Conservation (phyloP, 352 stramenopile species). For the Globisporangium lucens region DNA sequence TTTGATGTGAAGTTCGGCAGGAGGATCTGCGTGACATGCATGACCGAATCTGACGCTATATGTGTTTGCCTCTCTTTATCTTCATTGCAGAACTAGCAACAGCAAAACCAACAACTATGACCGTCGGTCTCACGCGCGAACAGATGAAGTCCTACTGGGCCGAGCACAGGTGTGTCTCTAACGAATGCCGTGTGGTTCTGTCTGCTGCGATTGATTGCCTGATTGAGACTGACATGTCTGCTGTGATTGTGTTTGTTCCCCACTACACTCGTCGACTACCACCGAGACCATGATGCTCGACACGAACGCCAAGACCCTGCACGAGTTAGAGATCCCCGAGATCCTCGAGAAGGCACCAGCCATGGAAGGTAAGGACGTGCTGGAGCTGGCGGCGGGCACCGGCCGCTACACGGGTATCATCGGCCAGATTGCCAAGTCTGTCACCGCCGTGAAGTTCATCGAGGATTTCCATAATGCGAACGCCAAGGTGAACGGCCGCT, state of each 20-base stretch:
- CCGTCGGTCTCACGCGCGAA: constrained; percentile 47
- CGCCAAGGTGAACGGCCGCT: constrained; percentile 36
- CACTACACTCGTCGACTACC: constrained; percentile 27
- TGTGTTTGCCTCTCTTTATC: background rate
- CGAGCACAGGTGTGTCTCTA: constrained; percentile 44
- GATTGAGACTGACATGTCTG: constrained; percentile 3
- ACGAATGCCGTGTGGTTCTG: background rate
- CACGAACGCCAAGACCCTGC: constrained; percentile 68
- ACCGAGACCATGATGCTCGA: constrained; percentile 87
- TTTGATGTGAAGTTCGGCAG: background rate
- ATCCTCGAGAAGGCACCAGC: constrained; percentile 66
- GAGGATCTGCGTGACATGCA: background rate
- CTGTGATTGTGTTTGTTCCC: background rate
- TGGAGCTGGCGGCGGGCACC: constrained; percentile 64
- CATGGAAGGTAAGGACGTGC: constrained; percentile 58
- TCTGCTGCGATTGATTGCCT: background rate
- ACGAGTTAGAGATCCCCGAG: constrained; percentile 74
- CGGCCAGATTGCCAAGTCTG: constrained; percentile 37
- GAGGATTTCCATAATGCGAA: constrained; percentile 76
- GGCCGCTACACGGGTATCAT: constrained; percentile 66
- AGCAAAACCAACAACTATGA: constrained; percentile 31
- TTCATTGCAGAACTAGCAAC: background rate
- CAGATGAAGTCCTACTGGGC: constrained; percentile 84
- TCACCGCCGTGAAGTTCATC: constrained; percentile 77
- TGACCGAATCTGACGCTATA: background rate